Evolutionary conservation across 2,329 filamentous ascomycete species (phyloP), one percentile per base, ranked within the genome.

Genomic region (Botrytis squamosa): DNA sequence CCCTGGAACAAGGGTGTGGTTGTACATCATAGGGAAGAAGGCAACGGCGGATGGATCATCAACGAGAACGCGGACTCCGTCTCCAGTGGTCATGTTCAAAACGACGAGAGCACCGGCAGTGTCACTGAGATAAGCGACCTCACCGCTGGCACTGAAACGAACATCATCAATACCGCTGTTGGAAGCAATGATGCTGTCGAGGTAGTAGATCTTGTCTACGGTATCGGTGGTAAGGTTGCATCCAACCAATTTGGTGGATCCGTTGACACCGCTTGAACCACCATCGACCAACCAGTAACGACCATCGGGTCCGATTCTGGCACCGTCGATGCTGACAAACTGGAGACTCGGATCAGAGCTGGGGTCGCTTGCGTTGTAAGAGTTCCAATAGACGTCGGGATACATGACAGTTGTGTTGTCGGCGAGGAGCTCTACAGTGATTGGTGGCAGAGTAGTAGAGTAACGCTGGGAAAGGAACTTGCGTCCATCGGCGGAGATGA

Each of bases 91-190:
- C 20, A 82, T 75, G 68, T 81, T 77, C 9, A 81, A 65, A 22
- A 82, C 76, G 42, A 81, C 78, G 36, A 81, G 74, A 25, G 74
- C 75, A 64, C 93, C 94, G 71, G 88, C 85, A 29, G 89, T 91
- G 82, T 97, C 94, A 82, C 92, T 93, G 82, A 93, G 88, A 77
- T 91, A 90, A 74, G 90, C 88, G 73, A 92, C 86, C 78, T 94
- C 92, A 3, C 75, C 75, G n/a, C 29, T 38, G 25, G 71, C n/a
- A 38, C 80, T 80, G 77, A 83, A 83, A 55, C 81, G 82, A 16
- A 83, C 76, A 72, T 84, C 82, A 70, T 83, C 82, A 36, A 83
- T 76, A 16, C 79, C 73, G 70, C 80, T 81, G 70, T 77, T 77
- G 4, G 74, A 76, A 22, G 77, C 76, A 0, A 77, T 82, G 44